Percentiles rank a stretch among this genome's conserved stretches.
These are phyloP conservation scores for Yamadazyma jaroonii DNA, from an alignment of 1,139 yeast genomes.

Conservation along the genomic window DNA sequence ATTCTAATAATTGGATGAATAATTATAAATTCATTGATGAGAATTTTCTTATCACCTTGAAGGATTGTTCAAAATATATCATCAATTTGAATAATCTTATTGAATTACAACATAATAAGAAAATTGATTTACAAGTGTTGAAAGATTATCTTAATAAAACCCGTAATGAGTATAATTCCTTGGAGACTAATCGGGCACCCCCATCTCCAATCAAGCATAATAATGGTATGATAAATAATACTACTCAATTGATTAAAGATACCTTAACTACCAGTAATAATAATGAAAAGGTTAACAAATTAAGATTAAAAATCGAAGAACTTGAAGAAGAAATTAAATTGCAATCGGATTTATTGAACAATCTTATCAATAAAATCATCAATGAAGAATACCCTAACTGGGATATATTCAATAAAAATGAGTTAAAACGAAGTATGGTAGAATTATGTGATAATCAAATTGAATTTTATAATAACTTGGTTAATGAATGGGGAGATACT, in stretches of 20 bases:
- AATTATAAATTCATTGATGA: constrained; percentile 67
- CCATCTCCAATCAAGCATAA: constrained; percentile 32
- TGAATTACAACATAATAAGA: constrained; percentile 86
- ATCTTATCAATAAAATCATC: constrained; percentile 67
- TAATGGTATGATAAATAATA: constrained; percentile 34
- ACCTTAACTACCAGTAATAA: constrained; percentile 47
- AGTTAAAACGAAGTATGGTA: constrained; percentile 67
- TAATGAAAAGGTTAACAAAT: constrained; percentile 33
- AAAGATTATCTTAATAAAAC: constrained; percentile 76
- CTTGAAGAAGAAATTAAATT: constrained; percentile 54
- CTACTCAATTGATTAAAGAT: constrained; percentile 46
- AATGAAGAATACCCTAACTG: constrained; percentile 81
- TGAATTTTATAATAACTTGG: constrained; percentile 67
- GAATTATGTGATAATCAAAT: constrained; percentile 76
- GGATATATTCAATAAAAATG: constrained; percentile 76
- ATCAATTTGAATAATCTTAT: constrained; percentile 71
- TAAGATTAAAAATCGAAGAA: constrained; percentile 31
- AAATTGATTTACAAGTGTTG: constrained; percentile 83
- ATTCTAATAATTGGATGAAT: constrained; percentile 38
- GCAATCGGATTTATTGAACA: constrained; percentile 48
- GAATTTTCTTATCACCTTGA: constrained; percentile 75
- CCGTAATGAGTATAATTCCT: constrained; percentile 49
- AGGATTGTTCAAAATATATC: constrained; percentile 86
- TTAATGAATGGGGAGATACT: constrained; percentile 68
- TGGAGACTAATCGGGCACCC: constrained; percentile 19